These are phyloP conservation scores for Amanita phalloides DNA, from an alignment of 768 basidiomycete species.

Conservation along the genomic window DNA sequence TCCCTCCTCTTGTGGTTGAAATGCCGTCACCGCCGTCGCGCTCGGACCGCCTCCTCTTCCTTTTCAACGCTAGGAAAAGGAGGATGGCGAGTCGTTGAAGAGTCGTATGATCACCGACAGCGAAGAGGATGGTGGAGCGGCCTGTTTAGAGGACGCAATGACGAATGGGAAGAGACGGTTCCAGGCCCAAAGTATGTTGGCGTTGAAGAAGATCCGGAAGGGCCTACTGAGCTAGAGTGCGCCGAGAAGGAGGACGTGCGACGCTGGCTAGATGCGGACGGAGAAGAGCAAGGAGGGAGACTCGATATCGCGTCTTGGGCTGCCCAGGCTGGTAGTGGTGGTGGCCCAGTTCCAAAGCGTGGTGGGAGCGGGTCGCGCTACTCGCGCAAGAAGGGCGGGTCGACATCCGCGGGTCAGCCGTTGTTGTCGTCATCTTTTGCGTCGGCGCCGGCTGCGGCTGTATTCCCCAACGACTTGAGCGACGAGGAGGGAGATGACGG, in stretches of 20 bases:
- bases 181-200: constrained; percentile 13
- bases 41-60: background rate
- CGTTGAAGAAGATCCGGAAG: constrained; percentile 4
- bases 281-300: too few relatives aligned
- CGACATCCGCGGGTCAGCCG: too few relatives aligned
- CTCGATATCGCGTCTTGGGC: too few relatives aligned
- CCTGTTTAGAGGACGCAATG: constrained; percentile 1
- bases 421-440: too few relatives aligned
- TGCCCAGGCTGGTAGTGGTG: too few relatives aligned
- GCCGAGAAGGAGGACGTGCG: background rate
- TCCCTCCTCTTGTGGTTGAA: constrained; percentile 22
- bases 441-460: too few relatives aligned
- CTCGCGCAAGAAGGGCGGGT: too few relatives aligned
- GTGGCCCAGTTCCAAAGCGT: too few relatives aligned
- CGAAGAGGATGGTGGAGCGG: background rate
- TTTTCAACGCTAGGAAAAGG: constrained; percentile 5
- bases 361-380: too few relatives aligned
- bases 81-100: constrained; percentile 6
- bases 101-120: background rate
- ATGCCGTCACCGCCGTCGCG: constrained; percentile 14
- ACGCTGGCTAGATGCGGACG: too few relatives aligned
- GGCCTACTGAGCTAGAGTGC: background rate
- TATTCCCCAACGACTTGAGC: constrained; percentile 9
- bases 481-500: constrained; percentile 5
- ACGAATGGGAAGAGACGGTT: constrained; percentile 14